phyloP scores from a whole-genome alignment of 495 filamentous ascomycete species.

The Astrocystis sublimbata region DNA sequence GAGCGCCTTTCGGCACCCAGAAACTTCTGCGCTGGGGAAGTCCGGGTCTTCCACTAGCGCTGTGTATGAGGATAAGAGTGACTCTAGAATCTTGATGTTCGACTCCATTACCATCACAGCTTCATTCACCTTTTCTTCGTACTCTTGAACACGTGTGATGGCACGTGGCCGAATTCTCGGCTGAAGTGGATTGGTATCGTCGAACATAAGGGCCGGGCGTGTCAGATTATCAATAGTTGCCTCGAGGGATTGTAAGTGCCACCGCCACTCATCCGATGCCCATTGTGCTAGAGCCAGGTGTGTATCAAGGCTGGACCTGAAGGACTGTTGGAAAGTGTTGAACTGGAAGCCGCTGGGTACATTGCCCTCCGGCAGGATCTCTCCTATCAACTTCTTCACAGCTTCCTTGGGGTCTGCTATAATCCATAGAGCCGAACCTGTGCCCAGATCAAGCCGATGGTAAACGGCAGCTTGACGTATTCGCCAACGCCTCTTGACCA shows the following conservation, averaged over 20 bases:
- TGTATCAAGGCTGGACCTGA: constrained; percentile 31
- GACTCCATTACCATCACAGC: constrained; percentile 36
- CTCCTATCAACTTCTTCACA: constrained; percentile 27
- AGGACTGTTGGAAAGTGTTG: constrained; percentile 24
- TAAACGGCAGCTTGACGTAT: constrained; percentile 45
- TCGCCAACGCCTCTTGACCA: constrained; percentile 34
- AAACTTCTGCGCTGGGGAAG: constrained; percentile 22
- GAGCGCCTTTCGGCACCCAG: constrained; percentile 25
- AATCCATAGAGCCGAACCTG: constrained; percentile 40
- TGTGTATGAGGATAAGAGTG: constrained; percentile 34
- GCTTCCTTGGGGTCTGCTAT: constrained; percentile 21
- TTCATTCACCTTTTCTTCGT: constrained; percentile 35
- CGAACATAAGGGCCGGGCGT: constrained; percentile 4
- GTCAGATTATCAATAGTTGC: constrained; percentile 31
- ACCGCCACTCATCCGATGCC: constrained; percentile 39
- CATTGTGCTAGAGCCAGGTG: constrained; percentile 39
- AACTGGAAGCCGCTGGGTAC: constrained; percentile 19
- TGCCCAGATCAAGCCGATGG: constrained; percentile 45
- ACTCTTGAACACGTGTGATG: constrained; percentile 34
- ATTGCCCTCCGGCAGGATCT: constrained; percentile 2
- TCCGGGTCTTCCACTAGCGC: constrained; percentile 27
- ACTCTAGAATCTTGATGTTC: constrained; percentile 35
- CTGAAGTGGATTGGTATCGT: constrained; percentile 11
- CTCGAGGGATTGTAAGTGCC: constrained; percentile 39
- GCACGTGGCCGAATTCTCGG: constrained; percentile 23